Percentiles rank a stretch among this genome's conserved stretches.
phyloP scores from a whole-genome alignment of 352 stramenopile species.

The Phytophthora citrophthora region DNA sequence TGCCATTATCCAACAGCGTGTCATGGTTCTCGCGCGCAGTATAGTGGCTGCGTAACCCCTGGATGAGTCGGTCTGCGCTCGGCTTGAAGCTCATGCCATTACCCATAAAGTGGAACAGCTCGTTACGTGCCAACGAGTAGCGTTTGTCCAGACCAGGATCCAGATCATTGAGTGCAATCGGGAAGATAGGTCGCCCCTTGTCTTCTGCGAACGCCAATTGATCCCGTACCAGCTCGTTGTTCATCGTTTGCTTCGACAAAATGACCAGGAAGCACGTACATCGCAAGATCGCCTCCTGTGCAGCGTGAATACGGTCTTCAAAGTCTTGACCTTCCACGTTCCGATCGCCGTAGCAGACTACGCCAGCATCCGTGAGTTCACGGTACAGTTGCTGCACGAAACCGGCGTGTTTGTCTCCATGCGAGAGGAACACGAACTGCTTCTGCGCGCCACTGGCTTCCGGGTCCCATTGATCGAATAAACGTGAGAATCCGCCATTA shows the following conservation, averaged over 20 bases:
- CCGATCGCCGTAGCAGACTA: constrained; percentile 74
- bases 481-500: constrained; percentile 45
- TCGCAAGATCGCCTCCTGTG: constrained; percentile 80
- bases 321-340: constrained; percentile 69
- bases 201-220: constrained; percentile 86
- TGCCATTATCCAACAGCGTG: constrained; percentile 30
- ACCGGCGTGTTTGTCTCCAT: constrained; percentile 70
- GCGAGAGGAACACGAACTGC: constrained; percentile 82
- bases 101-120: constrained; percentile 83
- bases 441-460: constrained; percentile 31
- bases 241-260: constrained; percentile 76
- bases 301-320: constrained; percentile 75
- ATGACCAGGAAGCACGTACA: constrained; percentile 83
- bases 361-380: constrained; percentile 57
- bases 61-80: constrained; percentile 60
- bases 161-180: constrained; percentile 79
- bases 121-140: constrained; percentile 82
- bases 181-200: constrained; percentile 84
- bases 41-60: constrained; percentile 49
- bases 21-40: constrained; percentile 7
- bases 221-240: constrained; percentile 78
- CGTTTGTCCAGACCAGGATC: constrained; percentile 76
- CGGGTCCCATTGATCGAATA: constrained; percentile 71
- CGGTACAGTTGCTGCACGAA: constrained; percentile 77
- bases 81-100: constrained; percentile 75